These are phyloP conservation scores for Rubia yunnanensis DNA, from an alignment of 257 asterid species.

Conservation along the genomic window DNA sequence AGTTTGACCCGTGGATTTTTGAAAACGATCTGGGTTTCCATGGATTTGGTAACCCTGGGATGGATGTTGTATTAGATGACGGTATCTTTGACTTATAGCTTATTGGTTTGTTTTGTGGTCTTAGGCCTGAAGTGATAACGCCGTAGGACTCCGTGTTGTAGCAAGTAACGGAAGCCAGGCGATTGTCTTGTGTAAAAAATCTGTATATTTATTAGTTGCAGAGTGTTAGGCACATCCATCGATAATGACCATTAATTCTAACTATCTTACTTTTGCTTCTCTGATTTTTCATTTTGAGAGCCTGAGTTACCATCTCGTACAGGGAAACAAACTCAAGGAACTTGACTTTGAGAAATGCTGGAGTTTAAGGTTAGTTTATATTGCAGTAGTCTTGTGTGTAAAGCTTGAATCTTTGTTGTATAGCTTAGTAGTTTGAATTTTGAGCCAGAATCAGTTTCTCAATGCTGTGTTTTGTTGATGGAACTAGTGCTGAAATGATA, in stretches of 20 bases:
- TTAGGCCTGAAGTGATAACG: neutral
- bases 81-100: constrained; percentile 30
- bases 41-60: constrained; percentile 23
- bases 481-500: neutral
- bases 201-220: neutral
- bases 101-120: neutral
- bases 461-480: neutral
- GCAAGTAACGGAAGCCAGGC: neutral
- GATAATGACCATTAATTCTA: neutral
- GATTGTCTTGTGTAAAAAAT: constrained; percentile 1
- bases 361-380: neutral
- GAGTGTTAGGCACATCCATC: neutral
- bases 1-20: constrained; percentile 31
- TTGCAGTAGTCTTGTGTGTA: neutral
- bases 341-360: neutral
- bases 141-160: neutral
- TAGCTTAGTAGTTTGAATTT: neutral
- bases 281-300: neutral
- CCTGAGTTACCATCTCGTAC: neutral
- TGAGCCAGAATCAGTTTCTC: neutral
- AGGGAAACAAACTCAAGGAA: constrained; percentile 2
- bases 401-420: neutral
- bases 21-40: constrained; percentile 28
- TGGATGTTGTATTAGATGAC: constrained; percentile 28
- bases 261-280: neutral